Base-by-base conservation (phyloP, 192 early-diverging fungal genomes). In the Backusella liffmaniae region DNA sequence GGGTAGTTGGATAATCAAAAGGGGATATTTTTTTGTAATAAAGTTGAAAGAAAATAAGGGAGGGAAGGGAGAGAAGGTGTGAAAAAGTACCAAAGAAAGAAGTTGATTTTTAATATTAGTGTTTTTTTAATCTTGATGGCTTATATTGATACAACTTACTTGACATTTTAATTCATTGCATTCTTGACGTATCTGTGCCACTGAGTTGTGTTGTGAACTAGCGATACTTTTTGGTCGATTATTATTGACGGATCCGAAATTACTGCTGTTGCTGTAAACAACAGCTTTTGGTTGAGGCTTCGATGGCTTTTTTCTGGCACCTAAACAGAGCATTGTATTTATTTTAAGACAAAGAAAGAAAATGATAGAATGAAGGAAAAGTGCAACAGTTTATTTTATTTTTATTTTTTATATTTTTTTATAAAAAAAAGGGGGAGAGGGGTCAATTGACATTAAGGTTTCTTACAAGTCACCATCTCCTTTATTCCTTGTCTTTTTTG, bases 91-190 rank as follows among this genome's bases (percentile, higher is more conserved):
- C 66, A 37, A 36, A 37, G 30, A 21, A 67, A 36, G 32, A 21
- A 67, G 18, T 32, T 36, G 26, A 67, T 67, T 67, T 32, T 36
- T 32, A 34, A 67, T 32, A 9, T 67, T 67, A 67, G 66, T 23
- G 10, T 18, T 1, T 30, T 34, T 35, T n/a, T 36, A 32, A 18
- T 18, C 5, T 70, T 42, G 23, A 30, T 72, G 16, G 10, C 26
- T 30, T 18, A 6, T 46, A 41, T 53, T 30, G 9, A 62, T n/a
- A 67, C 3, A 46, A 18, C 41, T 72, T 46, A 72, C 70, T 44
- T 72, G 39, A 32, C 23, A 72, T 46, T 72, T 72, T 72, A 72
- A 72, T 49, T 39, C 70, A 44, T 72, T 72, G 41, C 23, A 72
- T 44, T 72, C 70, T 53, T 72, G 70, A 46, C 70, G 36, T 26